Conservation (phyloP, 441 rosid species). For the Adansonia grandidieri region DNA sequence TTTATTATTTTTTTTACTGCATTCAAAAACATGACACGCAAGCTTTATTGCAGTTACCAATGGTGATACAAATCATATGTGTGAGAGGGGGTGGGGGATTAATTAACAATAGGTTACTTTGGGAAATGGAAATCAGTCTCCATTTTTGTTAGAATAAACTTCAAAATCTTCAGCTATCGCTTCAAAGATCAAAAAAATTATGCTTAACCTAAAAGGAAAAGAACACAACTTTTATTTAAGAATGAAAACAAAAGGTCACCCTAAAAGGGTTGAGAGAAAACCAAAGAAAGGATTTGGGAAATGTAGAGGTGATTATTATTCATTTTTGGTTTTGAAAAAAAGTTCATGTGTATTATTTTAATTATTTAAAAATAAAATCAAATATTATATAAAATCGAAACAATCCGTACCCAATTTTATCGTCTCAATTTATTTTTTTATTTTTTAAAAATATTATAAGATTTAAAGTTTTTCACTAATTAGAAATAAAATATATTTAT, state of each 20-base stretch:
- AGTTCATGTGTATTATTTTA: no score
- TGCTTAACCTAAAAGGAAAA: constrained; percentile 18
- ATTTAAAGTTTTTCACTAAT: no score
- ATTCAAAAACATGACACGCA: constrained; percentile 1
- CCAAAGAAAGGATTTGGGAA: background rate
- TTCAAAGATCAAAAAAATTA: background rate
- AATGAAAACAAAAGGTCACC: constrained; percentile 20
- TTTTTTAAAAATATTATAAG: no score
- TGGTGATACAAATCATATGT: background rate
- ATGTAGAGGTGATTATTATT: no score
- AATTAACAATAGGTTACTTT: background rate
- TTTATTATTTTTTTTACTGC: background rate
- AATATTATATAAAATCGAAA: no score
- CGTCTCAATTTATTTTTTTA: no score
- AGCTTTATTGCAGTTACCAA: constrained; percentile 9
- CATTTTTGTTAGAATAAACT: background rate
- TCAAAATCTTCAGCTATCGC: background rate
- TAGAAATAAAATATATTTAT: no score
- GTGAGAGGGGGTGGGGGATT: no score
- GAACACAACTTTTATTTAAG: constrained; percentile 12
- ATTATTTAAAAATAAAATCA: no score
- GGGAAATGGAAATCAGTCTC: background rate
- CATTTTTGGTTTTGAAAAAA: no score
- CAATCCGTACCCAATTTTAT: no score
- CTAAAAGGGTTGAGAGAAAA: background rate